phyloP scores from a whole-genome alignment of 1,284 basidiomycete genomes.

The Volvariella surrecta region DNA sequence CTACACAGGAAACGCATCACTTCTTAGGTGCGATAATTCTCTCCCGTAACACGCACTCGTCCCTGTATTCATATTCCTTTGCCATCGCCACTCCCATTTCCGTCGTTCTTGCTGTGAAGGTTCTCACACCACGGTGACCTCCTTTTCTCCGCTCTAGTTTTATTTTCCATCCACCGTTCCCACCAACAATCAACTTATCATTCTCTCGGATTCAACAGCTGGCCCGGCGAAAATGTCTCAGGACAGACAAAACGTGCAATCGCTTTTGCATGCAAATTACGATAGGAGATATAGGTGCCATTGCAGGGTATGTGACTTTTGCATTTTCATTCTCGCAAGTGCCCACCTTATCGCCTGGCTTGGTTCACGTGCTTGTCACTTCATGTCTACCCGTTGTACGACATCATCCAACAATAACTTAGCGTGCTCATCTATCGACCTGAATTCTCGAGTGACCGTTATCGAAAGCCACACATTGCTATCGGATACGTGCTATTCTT shows the following conservation, averaged over 20 bases:
- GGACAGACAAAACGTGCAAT: conserved; percentile 64
- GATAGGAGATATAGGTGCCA: conserved; percentile 57
- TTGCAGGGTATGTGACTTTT: conserved; percentile 33
- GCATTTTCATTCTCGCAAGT: too few relatives aligned
- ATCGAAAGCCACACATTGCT: conserved; percentile 50
- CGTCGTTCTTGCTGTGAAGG: too few relatives aligned
- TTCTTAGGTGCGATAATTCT: conserved; percentile 31
- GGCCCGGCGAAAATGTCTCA: conserved; percentile 67
- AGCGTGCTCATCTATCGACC: conserved; percentile 47
- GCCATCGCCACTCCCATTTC: too few relatives aligned
- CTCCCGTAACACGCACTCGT: too few relatives aligned
- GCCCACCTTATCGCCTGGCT: too few relatives aligned
- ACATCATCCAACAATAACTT: background rate
- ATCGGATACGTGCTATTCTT: conserved; percentile 51
- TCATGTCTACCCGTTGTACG: background rate
- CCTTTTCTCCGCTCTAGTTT: too few relatives aligned
- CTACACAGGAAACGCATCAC: conserved; percentile 51
- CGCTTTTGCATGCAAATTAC: conserved; percentile 62
- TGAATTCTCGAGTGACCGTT: conserved; percentile 35
- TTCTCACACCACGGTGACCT: too few relatives aligned
- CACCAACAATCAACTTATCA: background rate
- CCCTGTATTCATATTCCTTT: too few relatives aligned
- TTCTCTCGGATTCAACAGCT: conserved; percentile 22
- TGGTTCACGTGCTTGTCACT: background rate
- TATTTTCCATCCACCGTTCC: background rate